These are phyloP conservation scores for Epichloe amarillans DNA, from an alignment of 2,329 filamentous ascomycete genomes.

Conservation along the genomic window DNA sequence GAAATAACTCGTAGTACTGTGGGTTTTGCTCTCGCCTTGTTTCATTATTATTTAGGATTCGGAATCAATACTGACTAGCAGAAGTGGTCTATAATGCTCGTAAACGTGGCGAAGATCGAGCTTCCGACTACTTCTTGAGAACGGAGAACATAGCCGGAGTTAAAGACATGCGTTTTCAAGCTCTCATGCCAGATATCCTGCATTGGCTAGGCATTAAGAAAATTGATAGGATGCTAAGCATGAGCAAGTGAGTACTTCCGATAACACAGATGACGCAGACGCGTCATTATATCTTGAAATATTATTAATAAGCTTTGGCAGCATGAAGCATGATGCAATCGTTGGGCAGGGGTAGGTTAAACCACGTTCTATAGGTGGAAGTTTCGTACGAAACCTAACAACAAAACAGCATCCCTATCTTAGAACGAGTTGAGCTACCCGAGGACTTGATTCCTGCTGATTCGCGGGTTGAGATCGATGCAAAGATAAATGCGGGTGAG, in stretches of 20 bases:
- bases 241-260: constrained; percentile 64
- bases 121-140: constrained; percentile 88
- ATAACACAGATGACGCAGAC: no score
- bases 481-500: constrained; percentile 89
- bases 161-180: constrained; percentile 95
- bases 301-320: constrained; percentile 19
- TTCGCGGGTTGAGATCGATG: constrained; percentile 95
- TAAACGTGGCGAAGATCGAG: constrained; percentile 65
- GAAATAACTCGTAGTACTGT: constrained; percentile 29
- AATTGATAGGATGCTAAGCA: constrained; percentile 96
- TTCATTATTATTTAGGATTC: constrained; percentile 3
- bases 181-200: constrained; percentile 92
- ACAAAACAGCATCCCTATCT: constrained; percentile 56
- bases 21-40: constrained; percentile 14
- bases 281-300: not conserved
- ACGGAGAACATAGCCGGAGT: constrained; percentile 98
- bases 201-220: constrained; percentile 98
- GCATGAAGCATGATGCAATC: constrained; percentile 85
- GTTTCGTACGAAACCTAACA: not conserved
- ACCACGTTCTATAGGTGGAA: not conserved
- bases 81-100: constrained; percentile 61
- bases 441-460: constrained; percentile 90
- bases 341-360: constrained; percentile 55
- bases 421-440: constrained; percentile 81
- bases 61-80: constrained; percentile 6